Evolutionary conservation across 2,329 filamentous ascomycete genomes (phyloP), one percentile per base, ranked within the genome.

Genomic region (Colletotrichum agaves): DNA sequence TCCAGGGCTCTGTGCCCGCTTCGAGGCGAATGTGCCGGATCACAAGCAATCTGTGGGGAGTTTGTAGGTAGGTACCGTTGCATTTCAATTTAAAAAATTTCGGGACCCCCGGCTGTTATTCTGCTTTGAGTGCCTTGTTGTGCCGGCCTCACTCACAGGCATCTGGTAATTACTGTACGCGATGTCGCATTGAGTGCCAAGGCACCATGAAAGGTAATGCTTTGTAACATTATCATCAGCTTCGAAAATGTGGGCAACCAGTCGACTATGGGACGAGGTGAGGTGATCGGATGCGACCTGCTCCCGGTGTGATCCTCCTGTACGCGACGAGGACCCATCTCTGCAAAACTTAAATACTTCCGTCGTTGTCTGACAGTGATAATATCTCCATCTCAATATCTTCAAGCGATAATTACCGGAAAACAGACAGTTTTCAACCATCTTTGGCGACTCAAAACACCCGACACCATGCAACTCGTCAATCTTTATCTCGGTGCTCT

Each of bases 161-260:
- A 49, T 49, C 43, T 33, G 19, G n/a, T n/a, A n/a, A n/a, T 13
- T n/a, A 10, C 15, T 39, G 19, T 7, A 49, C 37, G 44, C 23
- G 49, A 60, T 31, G 31, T 19, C 49, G 10, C 19, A 10, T 27
- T 39, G 27, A 37, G n/a, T 60, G 43, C 27, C 17, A 49, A 17
- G 27, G 31, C 21, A 60, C 57, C 44, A 49, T 19, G 43, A 17
- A 35, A 37, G 23, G 1, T 1, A n/a, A 37, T 49, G 57, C 57
- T 60, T 60, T 60, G 57, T 60, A 10, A 60, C 43, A 56, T 17
- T 43, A 3, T 56, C 37, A 39, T 56, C 52, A 56, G 35, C 37
- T 13, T 19, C 19, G 13, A 31, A n/a, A 41, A 35, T 23, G 2
- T 31, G 37, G 35, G n/a, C 27, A 53, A 19, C 7, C n/a, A 11